Evolutionary conservation across 2,329 filamentous ascomycete genomes (phyloP).

Genomic region (Claviceps lovelessii): DNA sequence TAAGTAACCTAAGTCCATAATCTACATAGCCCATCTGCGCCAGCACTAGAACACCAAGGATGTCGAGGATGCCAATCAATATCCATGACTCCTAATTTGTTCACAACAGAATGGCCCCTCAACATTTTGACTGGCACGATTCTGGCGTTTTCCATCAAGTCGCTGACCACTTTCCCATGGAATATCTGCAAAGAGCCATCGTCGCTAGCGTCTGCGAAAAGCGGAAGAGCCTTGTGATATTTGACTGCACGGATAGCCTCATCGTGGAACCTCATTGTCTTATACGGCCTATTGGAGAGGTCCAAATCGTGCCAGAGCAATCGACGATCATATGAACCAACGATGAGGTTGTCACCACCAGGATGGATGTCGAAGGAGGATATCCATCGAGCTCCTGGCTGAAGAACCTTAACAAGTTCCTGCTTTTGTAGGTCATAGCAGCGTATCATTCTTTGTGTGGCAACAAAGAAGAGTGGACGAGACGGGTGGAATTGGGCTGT

Average conservation of each 20-base stretch:
- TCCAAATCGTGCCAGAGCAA: conserved; percentile 96
- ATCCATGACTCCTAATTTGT: conserved; percentile 79
- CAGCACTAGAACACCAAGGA: conserved; percentile 87
- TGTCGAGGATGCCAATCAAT: conserved; percentile 91
- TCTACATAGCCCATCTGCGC: conserved; percentile 82
- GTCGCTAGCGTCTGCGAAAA: conserved; percentile 91
- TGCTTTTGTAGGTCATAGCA: conserved; percentile 88
- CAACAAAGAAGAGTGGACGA: conserved; percentile 87
- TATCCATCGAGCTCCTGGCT: conserved; percentile 87
- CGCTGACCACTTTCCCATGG: conserved; percentile 88
- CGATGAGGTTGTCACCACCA: conserved; percentile 83
- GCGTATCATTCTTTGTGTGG: conserved; percentile 83
- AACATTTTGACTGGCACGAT: conserved; percentile 95
- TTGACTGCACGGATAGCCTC: conserved; percentile 82
- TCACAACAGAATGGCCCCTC: conserved; percentile 74
- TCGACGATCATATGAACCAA: conserved; percentile 86
- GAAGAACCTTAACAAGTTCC: conserved; percentile 81
- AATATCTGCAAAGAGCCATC: conserved; percentile 92
- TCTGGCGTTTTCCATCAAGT: conserved; percentile 89
- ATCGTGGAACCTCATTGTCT: conserved; percentile 87
- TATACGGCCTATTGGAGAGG: conserved; percentile 78
- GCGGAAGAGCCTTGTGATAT: conserved; percentile 68
- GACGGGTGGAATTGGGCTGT: conserved; percentile 89
- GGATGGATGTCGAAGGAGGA: conserved; percentile 88
- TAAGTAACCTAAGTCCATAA: conserved; percentile 54